Base-by-base conservation (phyloP, 2,329 filamentous ascomycete species). In the Alternaria postmessia region DNA sequence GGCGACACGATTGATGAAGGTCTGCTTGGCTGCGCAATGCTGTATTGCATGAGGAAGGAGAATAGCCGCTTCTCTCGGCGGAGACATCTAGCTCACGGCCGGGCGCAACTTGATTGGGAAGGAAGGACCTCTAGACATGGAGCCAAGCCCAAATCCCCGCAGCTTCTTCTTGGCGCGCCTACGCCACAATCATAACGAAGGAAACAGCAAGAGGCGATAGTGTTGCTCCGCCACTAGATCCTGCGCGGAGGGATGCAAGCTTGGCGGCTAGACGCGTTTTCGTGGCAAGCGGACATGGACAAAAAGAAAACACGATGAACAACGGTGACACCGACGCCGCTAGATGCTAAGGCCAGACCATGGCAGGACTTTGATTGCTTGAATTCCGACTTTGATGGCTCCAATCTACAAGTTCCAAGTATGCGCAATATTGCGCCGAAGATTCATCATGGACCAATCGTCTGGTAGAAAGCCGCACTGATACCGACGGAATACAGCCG, bases 21-120 rank as follows among this genome's bases (percentile, higher is more conserved):
- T 30, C n/a, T 52, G 63, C 66, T 69, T 70, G 66, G 66, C 66
- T 66, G 66, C 66, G 61, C 55, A 47, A 63, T 62, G 55, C 55
- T 63, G 64, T 59, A 61, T 65, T 66, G 57, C 57, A 67, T 65
- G 54, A 54, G 67, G 67, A 68, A 70, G 64, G 67, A 66, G 68
- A 64, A 52, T 57, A 61, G 54, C 58, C 44, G 62, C 61, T 53
- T 59, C 54, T 30, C 57, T 57, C 20, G 66, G 64, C 64, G 60
- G 64, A 64, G 22, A 57, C 48, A 36, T 58, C 54, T 61, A 65
- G 62, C 54, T 51, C 58, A 54, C 18, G 16, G 44, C 58, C 62
- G 62, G 64, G 48, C 30, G 51, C 24, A 14, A 16, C 63, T 61
- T 72, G 59, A 74, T 72, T 74, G 68, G 70, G 68, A 68, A 67